Evolutionary conservation across 2,329 filamentous ascomycete species (phyloP).

Genomic region (Colletotrichum sp.): DNA sequence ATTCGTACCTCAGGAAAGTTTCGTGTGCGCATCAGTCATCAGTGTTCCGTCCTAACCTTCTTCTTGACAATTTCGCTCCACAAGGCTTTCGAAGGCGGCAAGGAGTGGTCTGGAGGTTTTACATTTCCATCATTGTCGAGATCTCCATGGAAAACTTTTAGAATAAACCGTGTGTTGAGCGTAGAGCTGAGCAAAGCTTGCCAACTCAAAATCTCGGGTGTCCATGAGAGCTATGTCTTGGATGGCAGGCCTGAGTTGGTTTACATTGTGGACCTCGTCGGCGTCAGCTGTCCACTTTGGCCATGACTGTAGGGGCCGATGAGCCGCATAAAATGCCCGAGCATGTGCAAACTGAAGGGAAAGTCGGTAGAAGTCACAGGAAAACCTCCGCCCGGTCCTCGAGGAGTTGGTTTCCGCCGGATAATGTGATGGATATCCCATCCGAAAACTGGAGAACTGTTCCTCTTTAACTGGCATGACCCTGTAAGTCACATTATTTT

Average conservation of each 20-base stretch:
- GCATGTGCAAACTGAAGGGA: background rate
- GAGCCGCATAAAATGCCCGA: background rate
- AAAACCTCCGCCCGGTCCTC: background rate
- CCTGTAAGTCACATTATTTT: no score
- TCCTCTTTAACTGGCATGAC: background rate
- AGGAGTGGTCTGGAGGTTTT: accelerated
- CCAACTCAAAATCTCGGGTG: background rate
- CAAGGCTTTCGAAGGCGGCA: background rate
- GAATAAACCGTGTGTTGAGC: background rate
- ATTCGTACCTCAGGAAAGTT: background rate
- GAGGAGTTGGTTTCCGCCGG: background rate
- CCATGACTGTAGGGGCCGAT: background rate
- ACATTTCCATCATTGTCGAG: background rate
- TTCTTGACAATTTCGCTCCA: background rate
- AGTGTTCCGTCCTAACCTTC: background rate
- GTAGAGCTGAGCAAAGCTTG: accelerated
- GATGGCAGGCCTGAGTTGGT: background rate
- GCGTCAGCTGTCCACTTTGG: background rate
- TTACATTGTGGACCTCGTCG: background rate
- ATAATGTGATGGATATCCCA: background rate
- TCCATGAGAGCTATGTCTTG: background rate
- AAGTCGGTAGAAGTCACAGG: accelerated
- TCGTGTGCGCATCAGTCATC: background rate
- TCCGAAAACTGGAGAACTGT: background rate
- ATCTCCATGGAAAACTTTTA: accelerated